Percentiles rank a stretch among this genome's conserved stretches.
Evolutionary conservation across 805 yeast genomes (phyloP).

Genomic region (Saturnispora kantuleensis): DNA sequence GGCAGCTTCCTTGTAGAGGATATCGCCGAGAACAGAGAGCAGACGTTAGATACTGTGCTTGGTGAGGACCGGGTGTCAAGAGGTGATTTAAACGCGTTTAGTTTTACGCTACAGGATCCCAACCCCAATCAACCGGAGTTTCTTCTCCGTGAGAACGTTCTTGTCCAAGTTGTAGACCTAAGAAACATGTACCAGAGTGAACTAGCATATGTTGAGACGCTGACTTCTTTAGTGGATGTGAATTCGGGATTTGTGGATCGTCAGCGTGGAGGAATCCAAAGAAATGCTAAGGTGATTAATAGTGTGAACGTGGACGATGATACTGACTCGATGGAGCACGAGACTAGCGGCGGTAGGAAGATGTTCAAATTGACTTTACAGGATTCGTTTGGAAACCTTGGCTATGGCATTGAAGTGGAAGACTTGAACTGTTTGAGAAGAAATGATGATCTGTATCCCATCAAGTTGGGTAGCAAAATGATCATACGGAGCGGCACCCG

Average conservation of each 20-base stretch:
- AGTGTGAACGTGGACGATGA: constrained; percentile 32
- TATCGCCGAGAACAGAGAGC: background rate
- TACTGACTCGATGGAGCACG: background rate
- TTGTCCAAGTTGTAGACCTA: constrained; percentile 49
- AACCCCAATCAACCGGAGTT: constrained; percentile 1
- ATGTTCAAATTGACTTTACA: constrained; percentile 49
- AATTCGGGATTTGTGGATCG: constrained; percentile 53
- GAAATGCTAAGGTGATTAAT: constrained; percentile 29
- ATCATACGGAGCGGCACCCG: constrained; percentile 38
- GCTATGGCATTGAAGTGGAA: constrained; percentile 50
- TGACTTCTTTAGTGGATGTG: constrained; percentile 43
- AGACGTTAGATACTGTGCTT: background rate
- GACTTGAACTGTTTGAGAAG: constrained; percentile 38
- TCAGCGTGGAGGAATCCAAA: constrained; percentile 22
- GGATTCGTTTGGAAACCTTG: constrained; percentile 39
- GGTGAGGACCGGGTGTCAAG: background rate
- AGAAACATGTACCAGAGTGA: constrained; percentile 44
- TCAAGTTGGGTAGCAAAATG: constrained; percentile 50
- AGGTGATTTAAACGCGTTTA: constrained; percentile 6
- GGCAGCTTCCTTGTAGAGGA: too few species aligned
- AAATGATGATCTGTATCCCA: constrained; percentile 23
- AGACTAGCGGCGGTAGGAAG: background rate
- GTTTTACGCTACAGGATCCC: constrained; percentile 8
- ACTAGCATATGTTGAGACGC: constrained; percentile 44
- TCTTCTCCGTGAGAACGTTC: constrained; percentile 3